Conservation (phyloP, 192 early-diverging fungal genomes). For the Irineochytrium annulatum region DNA sequence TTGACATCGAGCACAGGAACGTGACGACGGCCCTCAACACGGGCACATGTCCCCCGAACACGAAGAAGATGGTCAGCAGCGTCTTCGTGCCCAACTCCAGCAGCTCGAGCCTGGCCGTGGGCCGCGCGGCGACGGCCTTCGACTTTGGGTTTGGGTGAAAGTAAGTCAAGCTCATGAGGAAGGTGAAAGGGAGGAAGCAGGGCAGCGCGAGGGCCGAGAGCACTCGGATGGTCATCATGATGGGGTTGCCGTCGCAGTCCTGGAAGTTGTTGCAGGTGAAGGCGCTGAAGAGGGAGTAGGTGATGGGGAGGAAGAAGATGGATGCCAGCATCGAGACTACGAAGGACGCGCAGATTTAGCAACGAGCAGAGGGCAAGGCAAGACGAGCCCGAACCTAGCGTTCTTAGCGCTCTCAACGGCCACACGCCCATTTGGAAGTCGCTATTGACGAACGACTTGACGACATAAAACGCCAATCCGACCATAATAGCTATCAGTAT, state of each 20-base stretch:
- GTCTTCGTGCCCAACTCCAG: conserved; percentile 14
- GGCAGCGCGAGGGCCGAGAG: conserved; percentile 14
- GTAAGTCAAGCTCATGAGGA: conserved; percentile 30
- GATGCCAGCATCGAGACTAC: conserved; percentile 25
- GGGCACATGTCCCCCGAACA: conserved; percentile 8
- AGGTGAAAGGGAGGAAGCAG: conserved; percentile 17
- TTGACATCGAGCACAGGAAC: conserved; percentile 9
- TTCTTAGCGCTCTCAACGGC: conserved; percentile 20
- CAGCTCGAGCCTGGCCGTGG: conserved; percentile 21
- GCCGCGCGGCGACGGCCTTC: conserved; percentile 13
- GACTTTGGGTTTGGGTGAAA: conserved; percentile 27
- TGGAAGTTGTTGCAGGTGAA: conserved; percentile 11
- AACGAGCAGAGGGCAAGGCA: too few species aligned
- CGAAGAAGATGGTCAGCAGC: conserved; percentile 17
- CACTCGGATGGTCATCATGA: conserved; percentile 9
- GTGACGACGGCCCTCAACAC: conserved; percentile 14
- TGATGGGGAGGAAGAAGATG: conserved; percentile 24
- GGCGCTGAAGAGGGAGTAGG: conserved; percentile 20
- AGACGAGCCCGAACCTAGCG: conserved; percentile 13
- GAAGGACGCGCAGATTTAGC: neutral
- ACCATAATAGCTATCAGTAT: conserved; percentile 18
- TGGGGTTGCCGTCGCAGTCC: conserved; percentile 11
- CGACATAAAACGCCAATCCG: conserved; percentile 20
- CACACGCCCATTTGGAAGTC: conserved; percentile 26
- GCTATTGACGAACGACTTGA: conserved; percentile 20